These are phyloP conservation scores for Hypoxylon sp. DNA, from an alignment of 2,329 filamentous ascomycete genomes.

Conservation along the genomic window DNA sequence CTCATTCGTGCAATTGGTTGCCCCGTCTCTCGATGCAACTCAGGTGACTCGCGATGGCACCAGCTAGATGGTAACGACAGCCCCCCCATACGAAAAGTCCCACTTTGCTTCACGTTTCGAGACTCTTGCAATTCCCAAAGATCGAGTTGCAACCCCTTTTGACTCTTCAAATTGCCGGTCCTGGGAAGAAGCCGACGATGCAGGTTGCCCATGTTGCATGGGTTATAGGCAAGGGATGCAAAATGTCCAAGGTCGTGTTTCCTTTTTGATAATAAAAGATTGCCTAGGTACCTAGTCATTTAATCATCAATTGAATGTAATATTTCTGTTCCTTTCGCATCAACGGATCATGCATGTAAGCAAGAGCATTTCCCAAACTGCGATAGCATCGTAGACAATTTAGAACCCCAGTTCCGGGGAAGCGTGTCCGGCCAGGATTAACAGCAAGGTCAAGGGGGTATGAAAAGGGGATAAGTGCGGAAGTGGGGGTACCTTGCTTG, in stretches of 20 bases:
- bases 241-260: slow-evolving; percentile 5
- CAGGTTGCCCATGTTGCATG: too few species aligned
- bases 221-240: slow-evolving; percentile 18
- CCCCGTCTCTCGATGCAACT: slow-evolving; percentile 17
- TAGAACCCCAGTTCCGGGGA: slow-evolving; percentile 37
- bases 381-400: too few species aligned
- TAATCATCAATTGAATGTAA: too few species aligned
- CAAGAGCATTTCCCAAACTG: slow-evolving; percentile 4
- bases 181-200: slow-evolving; percentile 18
- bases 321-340: not conserved
- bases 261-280: too few species aligned
- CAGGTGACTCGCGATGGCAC: slow-evolving; percentile 34
- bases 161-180: slow-evolving; percentile 25
- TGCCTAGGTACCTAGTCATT: too few species aligned
- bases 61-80: slow-evolving; percentile 31
- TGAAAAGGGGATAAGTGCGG: slow-evolving; percentile 6
- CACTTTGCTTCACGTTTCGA: slow-evolving; percentile 31
- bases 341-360: not conserved
- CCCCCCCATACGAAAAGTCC: slow-evolving; percentile 15
- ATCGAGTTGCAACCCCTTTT: slow-evolving; percentile 17
- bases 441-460: slow-evolving; percentile 29
- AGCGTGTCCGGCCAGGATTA: slow-evolving; percentile 34
- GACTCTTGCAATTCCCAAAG: slow-evolving; percentile 27
- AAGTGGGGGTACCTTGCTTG: slow-evolving; percentile 10
- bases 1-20: slow-evolving; percentile 18